Evolutionary conservation across 2,329 filamentous ascomycete genomes (phyloP).

Genomic region (Aureobasidium uvarum): DNA sequence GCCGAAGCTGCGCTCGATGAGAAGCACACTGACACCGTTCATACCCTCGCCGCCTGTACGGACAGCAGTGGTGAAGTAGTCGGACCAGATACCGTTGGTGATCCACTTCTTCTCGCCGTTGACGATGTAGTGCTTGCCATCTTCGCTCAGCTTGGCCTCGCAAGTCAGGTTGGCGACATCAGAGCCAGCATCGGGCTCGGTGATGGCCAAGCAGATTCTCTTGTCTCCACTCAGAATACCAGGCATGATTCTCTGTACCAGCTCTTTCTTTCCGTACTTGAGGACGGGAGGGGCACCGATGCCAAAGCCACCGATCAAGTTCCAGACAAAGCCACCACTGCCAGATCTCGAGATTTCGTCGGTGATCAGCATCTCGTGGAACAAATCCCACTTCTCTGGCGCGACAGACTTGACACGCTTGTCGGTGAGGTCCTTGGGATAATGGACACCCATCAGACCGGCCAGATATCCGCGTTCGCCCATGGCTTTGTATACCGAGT

Average conservation of each 20-base stretch:
- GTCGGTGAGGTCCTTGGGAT: slow-evolving; percentile 63
- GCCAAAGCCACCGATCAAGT: slow-evolving; percentile 91
- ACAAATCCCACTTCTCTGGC: slow-evolving; percentile 92
- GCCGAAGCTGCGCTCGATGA: slow-evolving; percentile 81
- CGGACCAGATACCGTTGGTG: slow-evolving; percentile 86
- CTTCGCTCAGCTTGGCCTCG: slow-evolving; percentile 89
- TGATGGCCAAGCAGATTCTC: slow-evolving; percentile 96
- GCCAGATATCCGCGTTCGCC: slow-evolving; percentile 88
- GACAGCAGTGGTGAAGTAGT: slow-evolving; percentile 97
- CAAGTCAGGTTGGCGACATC: slow-evolving; percentile 95
- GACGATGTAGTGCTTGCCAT: slow-evolving; percentile 98
- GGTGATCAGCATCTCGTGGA: slow-evolving; percentile 94
- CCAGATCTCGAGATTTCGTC: slow-evolving; percentile 89
- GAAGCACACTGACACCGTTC: slow-evolving; percentile 85
- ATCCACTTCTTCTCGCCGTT: slow-evolving; percentile 99
- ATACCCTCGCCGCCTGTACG: slow-evolving; percentile 83
- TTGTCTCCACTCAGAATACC: slow-evolving; percentile 89
- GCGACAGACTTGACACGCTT: slow-evolving; percentile 73
- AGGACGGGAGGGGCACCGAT: slow-evolving; percentile 90
- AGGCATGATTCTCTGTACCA: slow-evolving; percentile 84
- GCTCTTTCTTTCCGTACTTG: slow-evolving; percentile 82
- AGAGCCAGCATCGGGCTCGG: slow-evolving; percentile 87
- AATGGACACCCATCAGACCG: slow-evolving; percentile 83
- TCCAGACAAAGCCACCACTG: slow-evolving; percentile 95
- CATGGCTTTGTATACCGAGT: slow-evolving; percentile 92